Evolutionary conservation across 2,329 filamentous ascomycete genomes (phyloP).

Genomic region (Claviceps sp.): DNA sequence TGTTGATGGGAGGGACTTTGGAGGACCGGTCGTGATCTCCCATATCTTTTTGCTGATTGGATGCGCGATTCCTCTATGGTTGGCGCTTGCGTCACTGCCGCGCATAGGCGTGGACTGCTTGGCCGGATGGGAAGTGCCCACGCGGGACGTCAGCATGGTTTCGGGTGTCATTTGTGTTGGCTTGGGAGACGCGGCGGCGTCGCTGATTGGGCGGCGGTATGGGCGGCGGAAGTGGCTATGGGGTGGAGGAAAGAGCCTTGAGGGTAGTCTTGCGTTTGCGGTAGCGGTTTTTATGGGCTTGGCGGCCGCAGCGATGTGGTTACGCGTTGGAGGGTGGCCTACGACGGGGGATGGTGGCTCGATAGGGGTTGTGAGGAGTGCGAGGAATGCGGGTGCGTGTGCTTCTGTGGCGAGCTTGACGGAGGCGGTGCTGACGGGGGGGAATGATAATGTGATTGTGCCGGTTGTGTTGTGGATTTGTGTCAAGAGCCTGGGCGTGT

Average conservation of each 20-base stretch:
- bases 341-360: constrained; percentile 29
- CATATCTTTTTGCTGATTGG: constrained; percentile 94
- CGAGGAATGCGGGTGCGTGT: constrained; percentile 59
- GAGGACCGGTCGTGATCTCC: constrained; percentile 86
- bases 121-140: constrained; percentile 60
- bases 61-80: constrained; percentile 88
- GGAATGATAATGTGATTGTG: constrained; percentile 97
- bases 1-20: constrained; percentile 83
- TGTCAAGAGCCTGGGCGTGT: constrained; percentile 62
- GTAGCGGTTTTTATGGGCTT: constrained; percentile 66
- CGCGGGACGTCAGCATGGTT: constrained; percentile 76
- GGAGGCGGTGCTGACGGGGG: constrained; percentile 88
- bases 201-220: constrained; percentile 74
- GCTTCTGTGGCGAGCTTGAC: constrained; percentile 76
- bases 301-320: constrained; percentile 56
- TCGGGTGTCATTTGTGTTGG: constrained; percentile 89
- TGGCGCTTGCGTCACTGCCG: constrained; percentile 59
- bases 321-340: constrained; percentile 64
- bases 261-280: constrained; percentile 75
- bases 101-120: constrained; percentile 43
- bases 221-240: constrained; percentile 88
- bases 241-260: constrained; percentile 90
- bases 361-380: constrained; percentile 13
- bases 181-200: constrained; percentile 87
- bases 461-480: constrained; percentile 87